phyloP scores from a whole-genome alignment of 1,284 basidiomycete species.

The Trametes pubescens region DNA sequence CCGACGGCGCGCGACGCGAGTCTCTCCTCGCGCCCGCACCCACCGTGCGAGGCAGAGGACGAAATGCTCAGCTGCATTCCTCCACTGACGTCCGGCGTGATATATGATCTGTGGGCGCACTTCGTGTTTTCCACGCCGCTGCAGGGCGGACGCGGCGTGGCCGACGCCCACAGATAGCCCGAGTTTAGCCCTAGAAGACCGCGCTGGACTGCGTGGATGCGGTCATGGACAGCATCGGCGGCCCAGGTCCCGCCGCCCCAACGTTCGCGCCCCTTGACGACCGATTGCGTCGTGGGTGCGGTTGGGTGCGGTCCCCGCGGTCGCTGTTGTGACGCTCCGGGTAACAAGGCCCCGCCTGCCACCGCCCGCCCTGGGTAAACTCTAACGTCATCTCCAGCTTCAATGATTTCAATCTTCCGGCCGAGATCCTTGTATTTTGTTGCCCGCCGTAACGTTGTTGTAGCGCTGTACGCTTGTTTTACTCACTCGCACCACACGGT shows the following conservation, averaged over 20 bases:
- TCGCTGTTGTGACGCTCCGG: slow-evolving; percentile 24
- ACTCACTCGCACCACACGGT: neutral
- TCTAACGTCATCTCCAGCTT: slow-evolving; percentile 29
- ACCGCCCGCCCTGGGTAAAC: slow-evolving; percentile 27
- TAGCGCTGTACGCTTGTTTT: neutral
- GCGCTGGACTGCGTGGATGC: slow-evolving; percentile 7
- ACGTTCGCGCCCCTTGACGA: slow-evolving; percentile 27
- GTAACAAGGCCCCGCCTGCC: slow-evolving; percentile 23
- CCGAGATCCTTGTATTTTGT: slow-evolving; percentile 14
- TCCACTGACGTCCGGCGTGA: slow-evolving; percentile 25
- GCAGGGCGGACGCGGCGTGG: slow-evolving; percentile 29
- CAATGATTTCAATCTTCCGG: slow-evolving; percentile 25
- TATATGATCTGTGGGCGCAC: slow-evolving; percentile 31
- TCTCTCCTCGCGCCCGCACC: slow-evolving; percentile 3
- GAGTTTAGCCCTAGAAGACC: slow-evolving; percentile 22
- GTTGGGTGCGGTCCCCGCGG: slow-evolving; percentile 24
- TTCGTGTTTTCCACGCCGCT: slow-evolving; percentile 29
- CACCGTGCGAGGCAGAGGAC: neutral
- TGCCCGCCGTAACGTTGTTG: slow-evolving; percentile 14
- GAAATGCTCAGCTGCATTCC: slow-evolving; percentile 3
- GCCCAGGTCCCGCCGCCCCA: slow-evolving; percentile 22
- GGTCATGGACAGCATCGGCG: slow-evolving; percentile 15
- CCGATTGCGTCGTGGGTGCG: slow-evolving; percentile 28
- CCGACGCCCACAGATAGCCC: slow-evolving; percentile 21
- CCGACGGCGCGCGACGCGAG: slow-evolving; percentile 5